Evolutionary conservation across 108 stramenopile species (phyloP).

Genomic region (Parietichytrium sp.): DNA sequence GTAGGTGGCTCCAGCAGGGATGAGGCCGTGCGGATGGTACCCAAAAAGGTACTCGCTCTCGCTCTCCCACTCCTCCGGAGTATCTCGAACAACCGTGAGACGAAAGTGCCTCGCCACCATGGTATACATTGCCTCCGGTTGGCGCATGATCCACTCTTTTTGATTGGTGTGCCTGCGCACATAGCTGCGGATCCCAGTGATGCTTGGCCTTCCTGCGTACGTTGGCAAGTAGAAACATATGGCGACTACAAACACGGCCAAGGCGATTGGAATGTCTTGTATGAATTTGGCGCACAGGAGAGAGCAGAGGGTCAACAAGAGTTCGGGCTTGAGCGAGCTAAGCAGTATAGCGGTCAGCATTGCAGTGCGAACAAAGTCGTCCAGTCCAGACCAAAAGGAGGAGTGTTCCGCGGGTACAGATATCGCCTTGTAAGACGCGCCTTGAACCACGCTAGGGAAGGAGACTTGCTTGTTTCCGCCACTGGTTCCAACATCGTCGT

Average conservation of each 20-base stretch:
- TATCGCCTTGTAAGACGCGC: too few species aligned
- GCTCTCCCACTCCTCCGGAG: background rate
- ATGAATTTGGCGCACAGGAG: background rate
- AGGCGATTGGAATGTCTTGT: background rate
- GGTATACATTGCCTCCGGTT: too few species aligned
- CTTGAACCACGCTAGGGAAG: too few species aligned
- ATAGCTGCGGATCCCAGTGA: background rate
- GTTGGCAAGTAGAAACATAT: background rate
- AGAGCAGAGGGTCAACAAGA: background rate
- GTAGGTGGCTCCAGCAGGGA: slow-evolving; percentile 1
- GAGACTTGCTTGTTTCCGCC: too few species aligned
- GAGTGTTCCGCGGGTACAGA: background rate
- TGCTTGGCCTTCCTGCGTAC: background rate
- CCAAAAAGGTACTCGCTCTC: slow-evolving; percentile 4
- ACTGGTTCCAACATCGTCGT: too few species aligned
- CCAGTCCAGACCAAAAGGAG: background rate
- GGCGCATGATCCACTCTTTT: too few species aligned
- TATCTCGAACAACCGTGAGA: background rate
- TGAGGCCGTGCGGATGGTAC: slow-evolving; percentile 17
- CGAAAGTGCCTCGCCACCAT: background rate
- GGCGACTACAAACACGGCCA: background rate
- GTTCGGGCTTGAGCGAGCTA: background rate
- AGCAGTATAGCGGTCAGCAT: background rate
- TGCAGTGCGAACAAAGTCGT: background rate
- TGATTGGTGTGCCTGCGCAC: background rate